Base-by-base conservation (phyloP, 2,329 filamentous ascomycete species). In the Raffaelea deltoideospora region DNA sequence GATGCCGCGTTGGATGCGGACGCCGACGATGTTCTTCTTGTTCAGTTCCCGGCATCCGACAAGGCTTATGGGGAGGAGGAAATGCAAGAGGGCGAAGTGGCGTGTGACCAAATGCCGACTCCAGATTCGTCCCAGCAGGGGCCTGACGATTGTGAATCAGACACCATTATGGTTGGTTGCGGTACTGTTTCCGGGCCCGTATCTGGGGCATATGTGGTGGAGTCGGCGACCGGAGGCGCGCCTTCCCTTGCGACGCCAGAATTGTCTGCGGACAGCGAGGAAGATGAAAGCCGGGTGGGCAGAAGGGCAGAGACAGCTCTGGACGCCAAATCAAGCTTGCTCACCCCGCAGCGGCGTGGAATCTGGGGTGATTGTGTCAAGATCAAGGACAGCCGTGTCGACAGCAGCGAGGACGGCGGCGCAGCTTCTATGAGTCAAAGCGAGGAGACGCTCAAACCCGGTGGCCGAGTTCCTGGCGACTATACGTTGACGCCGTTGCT, bases 401-500 rank as follows among this genome's bases (percentile, higher is more conserved):
- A 17, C 18, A 4, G 20, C 26, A 13, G 33, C 31, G 31, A 31
- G 13, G 24, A 10, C 10, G 27, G 29, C 14, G 27, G 13, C 26
- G 18, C 26, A 11, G 28, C 17, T 15, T 33, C 29, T 0, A 18
- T 22, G 10, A 18, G 39, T 2, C 30, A 29, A 10, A 27, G 18
- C 14, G 17, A 40, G 11, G 13, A 22, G 22, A 10, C 26, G 5
- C 33, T 2, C 6, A 31, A 3, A 24, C 11, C 26, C 2, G 39
- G 21, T 2, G 35, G 31, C 0, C 76, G 82, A 23, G 59, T 63
- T 0, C 79, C 79, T 0, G 80, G 82, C 1, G 83, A 90, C 56
- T 96, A 96, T 57, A 78, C 83, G 22, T 73, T 88, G 17, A 93
- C 85, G 0, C 69, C 76, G 1, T 65, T 78, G 11, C 67, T 95